Base-by-base conservation (phyloP, 2,329 filamentous ascomycete species). In the Nannizziopsis barbatae region DNA sequence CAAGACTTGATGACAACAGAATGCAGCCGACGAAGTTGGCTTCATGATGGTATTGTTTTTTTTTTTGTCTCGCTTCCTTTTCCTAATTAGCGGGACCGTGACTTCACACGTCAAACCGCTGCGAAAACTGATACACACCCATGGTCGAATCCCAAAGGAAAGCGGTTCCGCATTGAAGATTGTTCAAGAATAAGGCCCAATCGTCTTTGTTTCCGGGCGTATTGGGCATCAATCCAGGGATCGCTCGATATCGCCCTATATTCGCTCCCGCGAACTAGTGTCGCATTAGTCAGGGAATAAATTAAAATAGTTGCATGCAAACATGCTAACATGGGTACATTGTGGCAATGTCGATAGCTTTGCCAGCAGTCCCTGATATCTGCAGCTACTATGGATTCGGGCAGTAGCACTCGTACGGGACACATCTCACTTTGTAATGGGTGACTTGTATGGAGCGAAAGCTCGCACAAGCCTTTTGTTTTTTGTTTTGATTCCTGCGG, bases 281-380 rank as follows among this genome's bases (percentile, higher is more conserved):
- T 31, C 46, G 38, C 51, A 51, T 53, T 53, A 51, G 51, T 51
- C 51, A 47, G 48, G 48, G 41, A 52, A 40, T 48, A 53, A 51
- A 49, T 17, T 42, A 39, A 31, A 43, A 39, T 30, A 42, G 42
- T 6, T 39, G 43, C 42, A 43, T 47, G 43, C 39, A 31, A n/a
- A 7, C 44, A n/a, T 31, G 43, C 33, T 15, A 18, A 36, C 45
- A 42, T 5, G 22, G 30, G 18, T 31, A 31, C 33, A n/a, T 31
- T 49, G 46, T 49, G 46, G 46, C 46, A n/a, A 27, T 27, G 32
- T 38, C 39, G 40, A 30, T 41, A 37, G 33, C 40, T 22, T 36
- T 43, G 46, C 46, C 46, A 49, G 31, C 46, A 43, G 33, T 32
- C 40, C 22, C 22, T 27, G 31, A 14, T 27, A 20, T 17, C 37